phyloP scores from a whole-genome alignment of 108 stramenopile species.

The Cyclotella distinguenda region DNA sequence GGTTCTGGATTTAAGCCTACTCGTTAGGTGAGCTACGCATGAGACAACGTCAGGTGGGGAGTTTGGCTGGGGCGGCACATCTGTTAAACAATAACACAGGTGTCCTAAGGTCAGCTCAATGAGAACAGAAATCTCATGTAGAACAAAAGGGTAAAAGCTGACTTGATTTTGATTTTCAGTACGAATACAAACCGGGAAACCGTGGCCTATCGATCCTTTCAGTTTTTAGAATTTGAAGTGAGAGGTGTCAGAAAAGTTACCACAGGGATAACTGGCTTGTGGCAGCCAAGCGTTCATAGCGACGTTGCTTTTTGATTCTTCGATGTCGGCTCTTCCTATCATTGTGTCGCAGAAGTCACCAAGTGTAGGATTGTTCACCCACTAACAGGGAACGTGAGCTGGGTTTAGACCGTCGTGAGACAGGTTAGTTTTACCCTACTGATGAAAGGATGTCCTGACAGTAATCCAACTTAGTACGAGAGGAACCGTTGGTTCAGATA shows the following conservation, averaged over 20 bases:
- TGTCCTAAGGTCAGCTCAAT: constrained; percentile 96
- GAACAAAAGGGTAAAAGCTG: constrained; percentile 94
- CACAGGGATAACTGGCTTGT: constrained; percentile 98
- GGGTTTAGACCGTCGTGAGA: constrained; percentile 98
- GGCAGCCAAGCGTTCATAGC: constrained; percentile 89
- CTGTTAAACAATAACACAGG: constrained; percentile 92
- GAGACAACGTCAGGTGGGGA: constrained; percentile 94
- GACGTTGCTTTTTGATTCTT: constrained; percentile 94
- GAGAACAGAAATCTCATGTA: constrained; percentile 95
- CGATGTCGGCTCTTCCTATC: constrained; percentile 96
- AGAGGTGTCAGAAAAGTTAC: constrained; percentile 99
- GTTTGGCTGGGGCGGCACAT: constrained; percentile 96
- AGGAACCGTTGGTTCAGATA: constrained; percentile 98
- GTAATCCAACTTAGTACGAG: constrained; percentile 99
- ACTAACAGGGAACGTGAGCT: constrained; percentile 96
- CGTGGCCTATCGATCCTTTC: constrained; percentile 97
- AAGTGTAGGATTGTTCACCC: constrained; percentile 98
- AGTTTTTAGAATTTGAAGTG: constrained; percentile 92
- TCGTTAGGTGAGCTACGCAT: constrained; percentile 74
- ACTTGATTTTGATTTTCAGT: constrained; percentile 97
- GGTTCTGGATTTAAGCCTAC: constrained; percentile 71
- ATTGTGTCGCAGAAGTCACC: constrained; percentile 95
- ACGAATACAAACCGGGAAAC: constrained; percentile 95
- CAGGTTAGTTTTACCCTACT: constrained; percentile 41
- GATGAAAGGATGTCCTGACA: constrained; percentile 79